These are phyloP conservation scores for Anthoceros angustus DNA, from an alignment of 225 moss, liverwort and hornwort species.

Conservation along the genomic window DNA sequence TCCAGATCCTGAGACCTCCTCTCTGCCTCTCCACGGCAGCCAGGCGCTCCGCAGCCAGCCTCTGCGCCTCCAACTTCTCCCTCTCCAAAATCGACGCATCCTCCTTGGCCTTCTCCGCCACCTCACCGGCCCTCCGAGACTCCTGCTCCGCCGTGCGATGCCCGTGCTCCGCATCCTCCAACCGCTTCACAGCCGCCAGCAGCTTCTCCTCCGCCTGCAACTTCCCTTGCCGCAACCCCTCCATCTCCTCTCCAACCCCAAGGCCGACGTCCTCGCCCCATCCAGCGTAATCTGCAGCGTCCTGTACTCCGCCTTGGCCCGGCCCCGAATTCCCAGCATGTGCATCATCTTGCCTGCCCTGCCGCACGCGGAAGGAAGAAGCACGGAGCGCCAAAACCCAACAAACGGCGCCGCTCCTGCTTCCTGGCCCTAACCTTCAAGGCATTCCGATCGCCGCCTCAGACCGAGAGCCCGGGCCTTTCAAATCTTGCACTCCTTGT, in stretches of 20 bases:
- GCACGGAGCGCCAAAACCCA: too few species aligned
- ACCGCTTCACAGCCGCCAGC: constrained; percentile 10
- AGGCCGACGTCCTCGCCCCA: constrained; percentile 19
- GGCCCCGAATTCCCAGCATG: constrained; percentile 27
- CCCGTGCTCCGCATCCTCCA: constrained; percentile 57
- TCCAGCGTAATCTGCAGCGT: constrained; percentile 34
- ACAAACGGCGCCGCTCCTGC: too few species aligned
- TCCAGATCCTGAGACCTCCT: constrained; percentile 37
- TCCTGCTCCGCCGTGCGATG: constrained; percentile 32
- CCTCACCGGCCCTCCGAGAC: constrained; percentile 37
- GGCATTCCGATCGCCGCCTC: too few species aligned
- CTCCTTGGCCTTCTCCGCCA: constrained; percentile 50
- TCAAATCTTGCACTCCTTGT: too few species aligned
- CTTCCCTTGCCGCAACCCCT: constrained; percentile 37
- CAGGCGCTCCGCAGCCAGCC: constrained; percentile 52
- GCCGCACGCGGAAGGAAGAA: too few species aligned
- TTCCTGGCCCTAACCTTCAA: too few species aligned
- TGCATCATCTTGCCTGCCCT: constrained; percentile 27
- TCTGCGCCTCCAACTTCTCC: constrained; percentile 58
- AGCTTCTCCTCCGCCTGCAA: neutral
- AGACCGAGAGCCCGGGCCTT: too few species aligned
- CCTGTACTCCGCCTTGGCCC: constrained; percentile 28
- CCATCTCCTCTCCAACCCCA: constrained; percentile 39
- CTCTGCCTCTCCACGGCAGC: constrained; percentile 40
- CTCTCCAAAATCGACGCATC: constrained; percentile 38